A percentile compares a stretch with the other conserved stretches of the same genome.
These are phyloP conservation scores for Suhomyces kunorum DNA, from an alignment of 1,139 yeast species.

Conservation along the genomic window DNA sequence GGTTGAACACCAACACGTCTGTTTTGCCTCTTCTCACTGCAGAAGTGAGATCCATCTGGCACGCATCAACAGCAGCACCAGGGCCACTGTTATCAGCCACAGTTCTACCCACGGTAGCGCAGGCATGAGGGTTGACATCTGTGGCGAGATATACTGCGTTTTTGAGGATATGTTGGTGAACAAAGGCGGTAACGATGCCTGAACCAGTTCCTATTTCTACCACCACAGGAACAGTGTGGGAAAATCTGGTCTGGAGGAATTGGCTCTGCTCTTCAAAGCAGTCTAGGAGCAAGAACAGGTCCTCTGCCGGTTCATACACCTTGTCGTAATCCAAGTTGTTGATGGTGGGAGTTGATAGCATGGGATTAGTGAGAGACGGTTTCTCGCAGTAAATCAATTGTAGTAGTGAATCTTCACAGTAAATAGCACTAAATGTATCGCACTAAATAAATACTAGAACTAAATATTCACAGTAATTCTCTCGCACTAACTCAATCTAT, in stretches of 20 bases:
- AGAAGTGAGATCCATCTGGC: slow-evolving; percentile 60
- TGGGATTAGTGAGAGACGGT: slow-evolving; percentile 12
- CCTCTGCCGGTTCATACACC: slow-evolving; percentile 95
- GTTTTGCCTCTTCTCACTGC: slow-evolving; percentile 48
- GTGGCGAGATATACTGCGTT: slow-evolving; percentile 60
- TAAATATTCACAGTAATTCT: too few species aligned
- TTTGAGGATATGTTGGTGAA: slow-evolving; percentile 54
- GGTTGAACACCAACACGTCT: slow-evolving; percentile 82
- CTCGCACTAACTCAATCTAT: too few species aligned
- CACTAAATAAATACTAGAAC: too few species aligned
- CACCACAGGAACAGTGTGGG: slow-evolving; percentile 50
- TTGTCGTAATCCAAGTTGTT: slow-evolving; percentile 34
- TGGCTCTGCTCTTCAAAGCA: slow-evolving; percentile 62
- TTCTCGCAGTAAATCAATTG: background rate
- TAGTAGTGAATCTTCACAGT: too few species aligned
- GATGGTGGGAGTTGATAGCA: slow-evolving; percentile 47
- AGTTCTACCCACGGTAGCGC: slow-evolving; percentile 55
- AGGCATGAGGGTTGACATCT: slow-evolving; percentile 80
- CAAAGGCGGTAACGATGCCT: slow-evolving; percentile 80
- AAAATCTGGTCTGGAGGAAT: slow-evolving; percentile 34
- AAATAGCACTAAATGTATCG: background rate
- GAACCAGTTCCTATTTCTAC: slow-evolving; percentile 93
- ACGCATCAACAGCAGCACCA: slow-evolving; percentile 44
- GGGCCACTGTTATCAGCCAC: slow-evolving; percentile 42
- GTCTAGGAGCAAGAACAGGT: slow-evolving; percentile 80